phyloP scores from a whole-genome alignment of 2,329 filamentous ascomycete species.

The Cadophora sp. region DNA sequence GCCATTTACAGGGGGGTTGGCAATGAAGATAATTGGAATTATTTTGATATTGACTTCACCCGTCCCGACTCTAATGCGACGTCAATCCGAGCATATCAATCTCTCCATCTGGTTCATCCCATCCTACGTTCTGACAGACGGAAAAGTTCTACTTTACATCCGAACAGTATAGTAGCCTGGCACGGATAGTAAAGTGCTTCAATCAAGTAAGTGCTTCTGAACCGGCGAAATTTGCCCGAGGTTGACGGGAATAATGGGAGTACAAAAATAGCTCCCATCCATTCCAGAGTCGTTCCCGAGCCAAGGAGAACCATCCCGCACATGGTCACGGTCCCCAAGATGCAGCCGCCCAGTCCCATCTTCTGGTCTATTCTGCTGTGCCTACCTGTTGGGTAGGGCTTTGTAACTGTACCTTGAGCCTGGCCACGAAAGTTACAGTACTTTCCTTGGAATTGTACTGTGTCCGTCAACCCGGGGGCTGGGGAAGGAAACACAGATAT shows the following conservation, averaged over 20 bases:
- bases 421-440: not conserved
- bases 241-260: not conserved
- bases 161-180: not conserved
- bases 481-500: not conserved
- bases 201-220: not conserved
- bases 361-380: not conserved
- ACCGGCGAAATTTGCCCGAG: not conserved
- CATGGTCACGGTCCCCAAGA: not conserved
- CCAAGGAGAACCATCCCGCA: not conserved
- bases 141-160: not conserved
- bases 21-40: not conserved
- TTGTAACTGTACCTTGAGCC: not conserved
- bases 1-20: not conserved
- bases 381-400: not conserved
- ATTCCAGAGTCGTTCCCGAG: not conserved
- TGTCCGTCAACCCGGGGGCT: not conserved
- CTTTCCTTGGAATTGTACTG: not conserved
- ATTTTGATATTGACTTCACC: not conserved
- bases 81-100: not conserved
- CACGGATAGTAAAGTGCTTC: not conserved
- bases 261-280: constrained; percentile 15
- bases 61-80: not conserved
- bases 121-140: not conserved
- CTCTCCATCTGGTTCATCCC: not conserved
- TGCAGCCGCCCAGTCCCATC: not conserved